Evolutionary conservation across 2,329 filamentous ascomycete genomes (phyloP), one percentile per base, ranked within the genome.

Genomic region (Cytospora schulzeri): DNA sequence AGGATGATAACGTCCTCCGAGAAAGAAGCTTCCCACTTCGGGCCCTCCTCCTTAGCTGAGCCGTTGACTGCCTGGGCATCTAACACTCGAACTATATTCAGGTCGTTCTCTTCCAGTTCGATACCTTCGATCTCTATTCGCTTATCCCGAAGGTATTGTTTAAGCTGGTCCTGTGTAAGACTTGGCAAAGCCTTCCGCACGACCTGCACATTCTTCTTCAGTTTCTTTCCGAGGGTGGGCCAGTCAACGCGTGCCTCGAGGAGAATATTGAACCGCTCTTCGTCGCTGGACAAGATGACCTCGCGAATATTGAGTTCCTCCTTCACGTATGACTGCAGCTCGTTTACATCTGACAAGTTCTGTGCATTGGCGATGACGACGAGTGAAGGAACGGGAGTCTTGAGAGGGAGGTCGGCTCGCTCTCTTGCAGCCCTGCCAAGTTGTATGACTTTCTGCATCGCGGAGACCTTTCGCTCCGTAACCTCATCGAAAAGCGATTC

Each of bases 401-500:
- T 97, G 59, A 98, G 81, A 33, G 91, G 91, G 71, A 97, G 88
- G 50, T 88, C 88, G 65, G 91, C 87, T 59, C 93, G 88, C 76
- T 98, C 94, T 76, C 94, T 86, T 59, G 92, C 93, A 60, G 93
- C 87, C 73, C 94, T 87, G 53, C 88, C 92, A 67, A 97, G 85
- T 73, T 98, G 93, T 75, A 98, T 97, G 73, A 98, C 93, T 69
- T 89, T 90, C 76, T 98, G 94, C 95, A 98, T 98, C 55, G 92
- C 88, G 67, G 85, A 84, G 14, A 98, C 93, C 69, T 91, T 87
- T 68, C 94, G 87, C 79, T 98, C 93, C 52, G 97, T 89, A 28
- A 87, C 88, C 59, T 87, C 84, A 74, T 98, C 90, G 72, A 97
- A 97, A 4, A 98, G 84, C 73, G 96, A 93, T 71, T 92, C 84